Evolutionary conservation across 805 yeast genomes (phyloP).

Genomic region (Candida gorgasii): DNA sequence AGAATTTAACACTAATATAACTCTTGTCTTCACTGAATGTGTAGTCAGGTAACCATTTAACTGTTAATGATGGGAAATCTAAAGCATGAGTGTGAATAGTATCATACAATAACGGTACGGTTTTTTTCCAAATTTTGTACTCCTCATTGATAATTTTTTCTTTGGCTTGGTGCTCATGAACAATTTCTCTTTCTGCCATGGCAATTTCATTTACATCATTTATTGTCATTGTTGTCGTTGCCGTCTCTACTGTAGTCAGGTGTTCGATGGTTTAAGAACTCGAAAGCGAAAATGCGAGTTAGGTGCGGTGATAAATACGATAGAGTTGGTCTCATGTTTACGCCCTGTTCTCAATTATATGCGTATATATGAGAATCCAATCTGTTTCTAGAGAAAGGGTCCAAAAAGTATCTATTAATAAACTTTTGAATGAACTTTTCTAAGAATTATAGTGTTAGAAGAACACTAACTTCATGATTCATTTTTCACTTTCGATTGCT

Average conservation of each 20-base stretch:
- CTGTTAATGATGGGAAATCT: slow-evolving; percentile 69
- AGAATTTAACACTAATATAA: slow-evolving; percentile 36
- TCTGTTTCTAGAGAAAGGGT: too few species aligned
- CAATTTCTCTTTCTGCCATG: slow-evolving; percentile 36
- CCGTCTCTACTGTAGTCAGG: neutral
- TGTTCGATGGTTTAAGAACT: neutral
- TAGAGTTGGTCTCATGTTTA: neutral
- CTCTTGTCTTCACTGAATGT: slow-evolving; percentile 29
- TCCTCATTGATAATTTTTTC: slow-evolving; percentile 75
- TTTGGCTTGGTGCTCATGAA: slow-evolving; percentile 49
- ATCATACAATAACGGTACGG: slow-evolving; percentile 77
- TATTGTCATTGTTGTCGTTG: slow-evolving; percentile 8
- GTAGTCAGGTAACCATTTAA: slow-evolving; percentile 64
- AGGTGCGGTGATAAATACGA: neutral
- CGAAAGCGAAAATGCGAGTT: slow-evolving; percentile 1
- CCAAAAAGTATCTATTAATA: too few species aligned
- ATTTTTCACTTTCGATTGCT: too few species aligned
- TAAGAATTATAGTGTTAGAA: too few species aligned
- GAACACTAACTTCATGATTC: neutral
- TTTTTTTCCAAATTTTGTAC: slow-evolving; percentile 78
- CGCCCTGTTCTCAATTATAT: neutral
- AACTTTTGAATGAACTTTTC: too few species aligned
- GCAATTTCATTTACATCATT: slow-evolving; percentile 15
- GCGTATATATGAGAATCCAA: neutral
- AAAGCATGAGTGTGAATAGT: slow-evolving; percentile 67